phyloP scores from a whole-genome alignment of 2,329 filamentous ascomycete species.

The Leptosphaerulina australis region DNA sequence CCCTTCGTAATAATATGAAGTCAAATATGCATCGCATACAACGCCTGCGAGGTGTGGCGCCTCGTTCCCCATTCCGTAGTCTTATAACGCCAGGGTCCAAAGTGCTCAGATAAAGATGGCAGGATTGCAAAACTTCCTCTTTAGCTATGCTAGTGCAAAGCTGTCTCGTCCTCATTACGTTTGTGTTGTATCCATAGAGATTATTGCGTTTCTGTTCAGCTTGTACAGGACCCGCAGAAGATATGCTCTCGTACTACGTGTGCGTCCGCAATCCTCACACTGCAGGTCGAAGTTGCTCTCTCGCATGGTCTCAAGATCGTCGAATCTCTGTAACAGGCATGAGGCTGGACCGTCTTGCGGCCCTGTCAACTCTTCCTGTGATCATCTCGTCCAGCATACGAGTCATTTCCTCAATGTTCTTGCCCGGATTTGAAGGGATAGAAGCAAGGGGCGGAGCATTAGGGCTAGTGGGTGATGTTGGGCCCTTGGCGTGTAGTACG shows the following conservation, averaged over 20 bases:
- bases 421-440: slow-evolving; percentile 49
- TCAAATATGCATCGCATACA: background rate
- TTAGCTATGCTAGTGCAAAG: background rate
- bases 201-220: slow-evolving; percentile 12
- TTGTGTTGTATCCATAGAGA: slow-evolving; percentile 28
- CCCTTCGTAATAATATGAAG: no score
- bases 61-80: slow-evolving; percentile 14
- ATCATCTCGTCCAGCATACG: slow-evolving; percentile 97
- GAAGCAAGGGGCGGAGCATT: slow-evolving; percentile 26
- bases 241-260: background rate
- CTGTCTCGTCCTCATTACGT: slow-evolving; percentile 35
- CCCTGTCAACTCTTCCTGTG: slow-evolving; percentile 71
- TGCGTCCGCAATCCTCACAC: background rate
- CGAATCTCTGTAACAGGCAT: slow-evolving; percentile 29
- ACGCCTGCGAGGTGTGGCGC: slow-evolving; percentile 14
- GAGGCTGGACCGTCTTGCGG: slow-evolving; percentile 57
- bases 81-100: slow-evolving; percentile 5
- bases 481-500: slow-evolving; percentile 33
- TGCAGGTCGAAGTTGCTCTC: background rate
- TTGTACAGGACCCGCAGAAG: slow-evolving; percentile 1
- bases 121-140: slow-evolving; percentile 1
- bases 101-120: background rate
- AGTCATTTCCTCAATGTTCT: slow-evolving; percentile 89
- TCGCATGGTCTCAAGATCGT: slow-evolving; percentile 18
- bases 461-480: slow-evolving; percentile 33